phyloP scores from a whole-genome alignment of 805 yeast genomes.

The Torulaspora delbrueckii region DNA sequence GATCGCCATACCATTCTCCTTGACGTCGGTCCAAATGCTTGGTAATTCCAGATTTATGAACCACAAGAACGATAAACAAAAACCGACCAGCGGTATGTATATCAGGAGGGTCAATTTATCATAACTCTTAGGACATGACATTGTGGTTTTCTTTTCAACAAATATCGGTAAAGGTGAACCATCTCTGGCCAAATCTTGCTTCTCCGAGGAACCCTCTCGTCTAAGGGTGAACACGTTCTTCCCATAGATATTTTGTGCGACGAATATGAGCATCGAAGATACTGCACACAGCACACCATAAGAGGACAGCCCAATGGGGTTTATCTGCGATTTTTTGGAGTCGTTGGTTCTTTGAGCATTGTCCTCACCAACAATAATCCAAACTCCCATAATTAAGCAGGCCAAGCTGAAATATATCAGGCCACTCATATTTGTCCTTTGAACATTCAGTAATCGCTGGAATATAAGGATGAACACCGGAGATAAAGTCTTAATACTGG shows the following conservation, averaged over 20 bases:
- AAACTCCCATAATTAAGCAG: constrained; percentile 29
- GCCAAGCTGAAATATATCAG: constrained; percentile 23
- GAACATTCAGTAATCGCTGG: constrained; percentile 40
- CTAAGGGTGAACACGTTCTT: constrained; percentile 65
- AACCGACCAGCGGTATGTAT: constrained; percentile 73
- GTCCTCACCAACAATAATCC: constrained; percentile 30
- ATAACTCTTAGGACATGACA: constrained; percentile 40
- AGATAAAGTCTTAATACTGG: constrained; percentile 63
- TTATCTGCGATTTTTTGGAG: not conserved
- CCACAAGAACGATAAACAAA: constrained; percentile 64
- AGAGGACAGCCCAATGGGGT: constrained; percentile 15
- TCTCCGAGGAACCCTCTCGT: constrained; percentile 8
- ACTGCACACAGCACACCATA: constrained; percentile 67
- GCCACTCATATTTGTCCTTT: constrained; percentile 14
- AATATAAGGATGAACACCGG: constrained; percentile 57
- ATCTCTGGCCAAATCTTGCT: constrained; percentile 1
- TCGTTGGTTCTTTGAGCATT: constrained; percentile 3
- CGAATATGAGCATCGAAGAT: constrained; percentile 67
- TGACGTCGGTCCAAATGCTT: constrained; percentile 21
- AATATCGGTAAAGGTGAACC: constrained; percentile 23
- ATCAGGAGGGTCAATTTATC: constrained; percentile 78
- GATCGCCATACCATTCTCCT: constrained; percentile 22
- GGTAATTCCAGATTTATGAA: constrained; percentile 62
- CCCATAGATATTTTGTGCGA: constrained; percentile 81
- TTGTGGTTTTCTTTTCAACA: constrained; percentile 6